Percentiles rank a stretch among this genome's conserved stretches.
Conservation (phyloP, 495 filamentous ascomycete species). For the Penicillium fimorum region DNA sequence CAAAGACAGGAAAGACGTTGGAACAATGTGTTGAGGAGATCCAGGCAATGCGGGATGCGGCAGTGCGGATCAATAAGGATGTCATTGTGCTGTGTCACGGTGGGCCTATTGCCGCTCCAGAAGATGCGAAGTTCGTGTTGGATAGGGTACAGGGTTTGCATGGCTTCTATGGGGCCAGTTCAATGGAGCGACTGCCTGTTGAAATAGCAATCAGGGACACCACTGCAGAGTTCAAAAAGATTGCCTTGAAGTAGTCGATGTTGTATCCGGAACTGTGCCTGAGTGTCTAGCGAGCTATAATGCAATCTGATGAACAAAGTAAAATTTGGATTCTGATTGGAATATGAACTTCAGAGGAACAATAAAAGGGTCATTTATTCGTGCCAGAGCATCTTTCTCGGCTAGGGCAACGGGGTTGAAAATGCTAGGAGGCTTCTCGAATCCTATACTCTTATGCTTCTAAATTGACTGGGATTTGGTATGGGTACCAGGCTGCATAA, state of each 20-base stretch:
- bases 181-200: background rate
- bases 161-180: background rate
- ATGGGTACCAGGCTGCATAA: too few relatives aligned
- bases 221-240: background rate
- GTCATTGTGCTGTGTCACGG: background rate
- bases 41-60: background rate
- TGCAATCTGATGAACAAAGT: too few relatives aligned
- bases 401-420: too few relatives aligned
- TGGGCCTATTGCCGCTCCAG: background rate
- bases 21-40: background rate
- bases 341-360: too few relatives aligned
- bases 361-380: too few relatives aligned
- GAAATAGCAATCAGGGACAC: background rate
- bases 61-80: background rate
- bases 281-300: too few relatives aligned
- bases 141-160: background rate
- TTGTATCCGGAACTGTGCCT: background rate
- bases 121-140: background rate
- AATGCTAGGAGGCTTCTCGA: too few relatives aligned
- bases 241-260: background rate
- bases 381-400: too few relatives aligned
- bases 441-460: too few relatives aligned
- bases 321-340: too few relatives aligned
- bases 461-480: too few relatives aligned
- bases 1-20: background rate